Evolutionary conservation across 208 protist genomes (phyloP).

Genomic region (Novymonas esmeraldas): DNA sequence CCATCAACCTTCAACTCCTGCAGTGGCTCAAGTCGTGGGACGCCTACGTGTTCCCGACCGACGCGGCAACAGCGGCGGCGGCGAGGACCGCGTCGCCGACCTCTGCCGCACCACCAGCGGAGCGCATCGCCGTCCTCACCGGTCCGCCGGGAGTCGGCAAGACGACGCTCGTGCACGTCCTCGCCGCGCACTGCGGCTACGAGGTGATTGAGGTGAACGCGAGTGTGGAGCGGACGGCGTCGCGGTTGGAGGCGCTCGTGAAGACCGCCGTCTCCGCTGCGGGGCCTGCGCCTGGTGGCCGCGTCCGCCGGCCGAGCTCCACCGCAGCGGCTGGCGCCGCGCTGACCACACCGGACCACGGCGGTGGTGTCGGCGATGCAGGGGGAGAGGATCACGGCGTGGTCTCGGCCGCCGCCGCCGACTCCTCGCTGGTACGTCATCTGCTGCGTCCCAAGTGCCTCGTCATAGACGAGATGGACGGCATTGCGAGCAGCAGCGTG

Average conservation of each 20-base stretch:
- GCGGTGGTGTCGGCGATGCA: background rate
- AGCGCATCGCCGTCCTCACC: slow-evolving; percentile 80
- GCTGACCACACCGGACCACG: background rate
- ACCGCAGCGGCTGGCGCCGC: background rate
- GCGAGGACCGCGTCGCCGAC: background rate
- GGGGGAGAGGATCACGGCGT: background rate
- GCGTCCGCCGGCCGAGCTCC: slow-evolving; percentile 2
- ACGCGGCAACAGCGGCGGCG: background rate
- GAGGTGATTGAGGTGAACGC: slow-evolving; percentile 96
- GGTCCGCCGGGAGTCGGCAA: slow-evolving; percentile 96
- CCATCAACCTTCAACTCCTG: slow-evolving; percentile 72
- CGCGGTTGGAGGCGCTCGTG: slow-evolving; percentile 71
- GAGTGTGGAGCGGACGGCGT: slow-evolving; percentile 84
- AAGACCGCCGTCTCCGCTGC: slow-evolving; percentile 54
- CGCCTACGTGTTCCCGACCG: slow-evolving; percentile 59
- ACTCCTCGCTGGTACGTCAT: slow-evolving; percentile 56
- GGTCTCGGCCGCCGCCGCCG: background rate
- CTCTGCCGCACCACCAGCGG: slow-evolving; percentile 40
- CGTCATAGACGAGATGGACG: slow-evolving; percentile 92
- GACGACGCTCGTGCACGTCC: slow-evolving; percentile 95
- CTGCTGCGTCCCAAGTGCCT: slow-evolving; percentile 80
- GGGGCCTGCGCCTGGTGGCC: slow-evolving; percentile 27
- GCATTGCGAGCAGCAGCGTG: slow-evolving; percentile 73
- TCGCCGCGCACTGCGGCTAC: slow-evolving; percentile 94
- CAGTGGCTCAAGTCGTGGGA: slow-evolving; percentile 88